Evolutionary conservation across 2,329 filamentous ascomycete genomes (phyloP).

Genomic region (Penicillium sp.): DNA sequence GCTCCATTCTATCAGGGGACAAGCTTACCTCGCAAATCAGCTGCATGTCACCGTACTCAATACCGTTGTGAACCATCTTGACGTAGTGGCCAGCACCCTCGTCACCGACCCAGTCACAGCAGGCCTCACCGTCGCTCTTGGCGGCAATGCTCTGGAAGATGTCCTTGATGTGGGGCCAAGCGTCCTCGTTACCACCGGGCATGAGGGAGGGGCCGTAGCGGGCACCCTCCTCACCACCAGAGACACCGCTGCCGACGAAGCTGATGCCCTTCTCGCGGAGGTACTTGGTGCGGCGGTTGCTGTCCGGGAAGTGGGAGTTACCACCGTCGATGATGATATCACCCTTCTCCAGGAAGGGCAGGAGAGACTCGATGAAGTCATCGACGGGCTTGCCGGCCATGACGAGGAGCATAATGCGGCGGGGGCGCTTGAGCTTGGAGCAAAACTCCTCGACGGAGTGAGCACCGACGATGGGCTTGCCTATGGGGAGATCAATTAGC

Average conservation of each 20-base stretch:
- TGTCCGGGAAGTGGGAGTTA: constrained; percentile 99
- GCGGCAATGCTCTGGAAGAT: constrained; percentile 97
- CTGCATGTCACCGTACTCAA: constrained; percentile 99
- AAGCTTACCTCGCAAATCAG: constrained; percentile 83
- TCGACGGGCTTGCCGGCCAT: constrained; percentile 98
- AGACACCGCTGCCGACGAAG: constrained; percentile 96
- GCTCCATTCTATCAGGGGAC: not conserved
- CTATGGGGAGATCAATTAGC: constrained; percentile 47
- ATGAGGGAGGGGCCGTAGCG: constrained; percentile 96
- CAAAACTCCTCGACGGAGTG: constrained; percentile 93
- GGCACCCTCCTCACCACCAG: constrained; percentile 98
- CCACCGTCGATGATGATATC: constrained; percentile 99
- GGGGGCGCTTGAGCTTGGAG: constrained; percentile 93
- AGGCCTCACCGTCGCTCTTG: constrained; percentile 95
- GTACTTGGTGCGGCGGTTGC: constrained; percentile 94
- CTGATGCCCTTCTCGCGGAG: constrained; percentile 82
- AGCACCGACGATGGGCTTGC: constrained; percentile 93
- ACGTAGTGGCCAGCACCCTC: constrained; percentile 99
- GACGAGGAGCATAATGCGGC: constrained; percentile 97
- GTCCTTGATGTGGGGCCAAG: constrained; percentile 98
- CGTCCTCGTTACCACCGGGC: constrained; percentile 98
- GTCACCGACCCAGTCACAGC: constrained; percentile 99
- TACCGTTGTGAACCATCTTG: constrained; percentile 99
- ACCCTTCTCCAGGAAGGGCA: constrained; percentile 77
- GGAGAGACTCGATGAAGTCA: constrained; percentile 95